A percentile compares a stretch with the other conserved stretches of the same genome.
These are phyloP conservation scores for Trichosporon coremiiforme DNA, from an alignment of 1,284 basidiomycete species.

Conservation along the genomic window DNA sequence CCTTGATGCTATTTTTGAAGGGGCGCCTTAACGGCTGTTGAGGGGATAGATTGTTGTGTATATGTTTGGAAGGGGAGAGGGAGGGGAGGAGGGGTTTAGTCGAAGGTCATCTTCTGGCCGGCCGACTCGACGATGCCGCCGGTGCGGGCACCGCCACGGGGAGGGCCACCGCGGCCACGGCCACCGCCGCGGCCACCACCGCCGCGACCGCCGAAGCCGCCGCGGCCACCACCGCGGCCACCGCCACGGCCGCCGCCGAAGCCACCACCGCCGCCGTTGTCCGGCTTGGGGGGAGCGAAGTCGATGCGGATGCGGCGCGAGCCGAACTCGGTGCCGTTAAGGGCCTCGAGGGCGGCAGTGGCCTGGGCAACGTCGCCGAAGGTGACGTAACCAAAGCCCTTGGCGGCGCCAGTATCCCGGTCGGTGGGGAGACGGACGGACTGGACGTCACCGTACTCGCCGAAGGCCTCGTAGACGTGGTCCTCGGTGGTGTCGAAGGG, in stretches of 20 bases:
- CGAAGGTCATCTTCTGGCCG: constrained; percentile 82
- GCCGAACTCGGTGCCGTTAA: constrained; percentile 75
- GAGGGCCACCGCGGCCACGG: constrained; percentile 50
- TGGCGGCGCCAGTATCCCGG: constrained; percentile 83
- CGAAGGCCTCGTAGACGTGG: constrained; percentile 86
- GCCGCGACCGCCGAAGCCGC: constrained; percentile 40
- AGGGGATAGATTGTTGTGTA: background rate
- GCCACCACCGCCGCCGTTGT: constrained; percentile 49
- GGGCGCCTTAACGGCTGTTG: no score
- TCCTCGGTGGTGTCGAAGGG: constrained; percentile 82
- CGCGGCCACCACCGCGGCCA: constrained; percentile 57
- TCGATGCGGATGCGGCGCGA: constrained; percentile 83
- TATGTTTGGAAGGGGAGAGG: background rate
- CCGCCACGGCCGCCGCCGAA: constrained; percentile 56
- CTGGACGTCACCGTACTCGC: constrained; percentile 84
- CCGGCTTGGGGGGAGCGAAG: constrained; percentile 82
- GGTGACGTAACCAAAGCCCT: constrained; percentile 97
- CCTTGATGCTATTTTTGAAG: constrained; percentile 15
- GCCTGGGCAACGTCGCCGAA: constrained; percentile 80
- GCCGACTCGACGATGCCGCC: constrained; percentile 73
- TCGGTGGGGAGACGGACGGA: constrained; percentile 91
- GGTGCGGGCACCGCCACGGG: constrained; percentile 61
- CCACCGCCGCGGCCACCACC: constrained; percentile 53
- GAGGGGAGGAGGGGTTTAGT: constrained; percentile 46
- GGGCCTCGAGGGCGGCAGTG: constrained; percentile 72